Evolutionary conservation across 164 flowering plant genomes (phyloP).

Genomic region (Umbilicus rupestris): DNA sequence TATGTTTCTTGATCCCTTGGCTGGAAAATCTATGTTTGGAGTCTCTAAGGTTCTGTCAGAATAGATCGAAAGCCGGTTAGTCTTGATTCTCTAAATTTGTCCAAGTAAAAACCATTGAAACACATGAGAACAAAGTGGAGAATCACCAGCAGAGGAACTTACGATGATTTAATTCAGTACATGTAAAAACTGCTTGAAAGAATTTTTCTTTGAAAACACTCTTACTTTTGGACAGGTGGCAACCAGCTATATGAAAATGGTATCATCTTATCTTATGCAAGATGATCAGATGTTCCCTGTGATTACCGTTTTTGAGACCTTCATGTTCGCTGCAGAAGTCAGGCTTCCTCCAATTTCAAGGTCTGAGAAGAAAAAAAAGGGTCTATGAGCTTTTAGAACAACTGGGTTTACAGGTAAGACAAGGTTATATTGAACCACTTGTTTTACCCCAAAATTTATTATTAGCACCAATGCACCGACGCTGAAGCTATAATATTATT

Average conservation of each 20-base stretch:
- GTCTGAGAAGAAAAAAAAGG: conserved; percentile 50
- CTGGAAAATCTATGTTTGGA: conserved; percentile 74
- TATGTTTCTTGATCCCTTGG: conserved; percentile 72
- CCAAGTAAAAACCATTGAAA: too few relatives aligned
- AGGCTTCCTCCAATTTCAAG: conserved; percentile 66
- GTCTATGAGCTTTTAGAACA: conserved; percentile 60
- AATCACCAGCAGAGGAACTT: background rate
- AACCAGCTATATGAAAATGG: conserved; percentile 70
- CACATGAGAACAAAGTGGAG: too few relatives aligned
- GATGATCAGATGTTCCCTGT: conserved; percentile 80
- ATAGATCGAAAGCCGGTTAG: conserved; percentile 52
- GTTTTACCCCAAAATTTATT: too few relatives aligned
- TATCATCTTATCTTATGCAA: conserved; percentile 82
- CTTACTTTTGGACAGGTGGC: conserved; percentile 33
- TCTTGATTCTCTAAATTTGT: conserved; percentile 1
- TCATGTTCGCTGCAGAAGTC: conserved; percentile 79
- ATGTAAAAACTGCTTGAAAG: conserved; percentile 5
- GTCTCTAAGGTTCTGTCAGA: conserved; percentile 67
- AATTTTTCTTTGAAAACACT: background rate
- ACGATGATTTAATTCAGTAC: background rate
- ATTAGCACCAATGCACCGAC: too few relatives aligned
- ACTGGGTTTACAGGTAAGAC: conserved; percentile 54
- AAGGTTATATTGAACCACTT: background rate
- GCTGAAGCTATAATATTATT: background rate
- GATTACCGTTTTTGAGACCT: conserved; percentile 71